Conservation (phyloP, 2,329 filamentous ascomycete species). For the Apiospora phragmitis region DNA sequence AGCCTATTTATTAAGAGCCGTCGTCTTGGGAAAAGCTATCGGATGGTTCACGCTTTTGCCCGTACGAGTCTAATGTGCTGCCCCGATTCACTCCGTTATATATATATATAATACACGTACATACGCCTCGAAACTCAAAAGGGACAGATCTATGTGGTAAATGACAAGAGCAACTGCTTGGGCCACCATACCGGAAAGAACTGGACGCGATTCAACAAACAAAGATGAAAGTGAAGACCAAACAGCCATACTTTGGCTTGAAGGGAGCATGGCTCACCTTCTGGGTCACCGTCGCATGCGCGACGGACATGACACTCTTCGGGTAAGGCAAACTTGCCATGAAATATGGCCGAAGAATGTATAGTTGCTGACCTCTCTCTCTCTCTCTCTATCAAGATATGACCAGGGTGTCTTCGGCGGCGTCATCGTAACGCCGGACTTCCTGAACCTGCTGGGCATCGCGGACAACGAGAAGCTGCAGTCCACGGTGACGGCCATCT, state of each 20-base stretch:
- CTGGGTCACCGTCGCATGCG: conserved; percentile 25
- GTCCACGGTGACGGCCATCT: conserved; percentile 55
- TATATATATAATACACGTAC: neutral
- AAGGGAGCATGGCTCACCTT: conserved; percentile 26
- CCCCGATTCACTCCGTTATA: neutral
- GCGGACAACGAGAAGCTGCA: conserved; percentile 26
- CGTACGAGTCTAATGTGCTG: neutral
- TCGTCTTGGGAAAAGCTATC: neutral
- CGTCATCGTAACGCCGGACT: conserved; percentile 53
- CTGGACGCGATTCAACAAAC: neutral
- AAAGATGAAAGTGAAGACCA: conserved; percentile 11
- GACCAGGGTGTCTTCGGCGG: conserved; percentile 56
- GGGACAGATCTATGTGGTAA: neutral
- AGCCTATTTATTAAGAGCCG: neutral
- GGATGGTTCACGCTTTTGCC: neutral
- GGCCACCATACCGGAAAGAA: neutral
- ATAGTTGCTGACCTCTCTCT: neutral
- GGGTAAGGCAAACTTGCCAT: conserved; percentile 18
- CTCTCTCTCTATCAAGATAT: conserved; percentile 24
- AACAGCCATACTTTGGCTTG: conserved; percentile 22
- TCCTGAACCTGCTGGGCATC: conserved; percentile 46
- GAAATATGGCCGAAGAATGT: neutral
- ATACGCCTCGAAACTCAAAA: neutral
- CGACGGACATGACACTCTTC: conserved; percentile 29
- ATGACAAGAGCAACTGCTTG: neutral